Percentiles rank a stretch among this genome's conserved stretches.
phyloP scores from a whole-genome alignment of 495 filamentous ascomycete genomes.

The Penicillium herquei region DNA sequence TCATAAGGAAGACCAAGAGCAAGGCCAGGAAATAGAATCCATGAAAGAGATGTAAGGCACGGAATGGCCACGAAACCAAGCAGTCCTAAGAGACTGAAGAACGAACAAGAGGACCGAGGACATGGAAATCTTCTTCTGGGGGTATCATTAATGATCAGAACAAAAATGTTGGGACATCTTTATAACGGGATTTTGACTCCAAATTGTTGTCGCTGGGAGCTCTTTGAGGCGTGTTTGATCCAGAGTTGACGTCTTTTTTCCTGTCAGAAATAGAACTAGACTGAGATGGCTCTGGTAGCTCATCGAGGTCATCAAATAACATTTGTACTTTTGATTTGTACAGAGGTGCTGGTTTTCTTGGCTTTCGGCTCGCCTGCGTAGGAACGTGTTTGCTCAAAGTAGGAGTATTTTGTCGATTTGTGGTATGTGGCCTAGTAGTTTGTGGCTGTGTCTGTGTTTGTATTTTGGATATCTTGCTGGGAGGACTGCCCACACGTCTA shows the following conservation, averaged over 20 bases:
- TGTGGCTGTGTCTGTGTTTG: neutral
- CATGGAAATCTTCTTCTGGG: no score
- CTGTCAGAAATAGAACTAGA: constrained; percentile 17
- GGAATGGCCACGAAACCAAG: neutral
- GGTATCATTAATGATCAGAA: constrained; percentile 1
- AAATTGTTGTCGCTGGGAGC: constrained; percentile 18
- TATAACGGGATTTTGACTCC: constrained; percentile 33
- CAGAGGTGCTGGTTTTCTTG: constrained; percentile 10
- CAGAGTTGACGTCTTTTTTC: constrained; percentile 14
- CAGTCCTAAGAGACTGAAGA: neutral
- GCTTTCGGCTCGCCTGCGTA: constrained; percentile 10
- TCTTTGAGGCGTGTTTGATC: constrained; percentile 8
- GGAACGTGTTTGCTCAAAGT: constrained; percentile 3
- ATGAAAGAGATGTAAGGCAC: neutral
- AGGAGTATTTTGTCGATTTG: neutral
- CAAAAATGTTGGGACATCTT: constrained; percentile 49
- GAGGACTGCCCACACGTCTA: neutral
- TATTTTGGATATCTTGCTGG: neutral
- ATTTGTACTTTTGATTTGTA: constrained; percentile 35
- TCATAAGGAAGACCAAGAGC: neutral
- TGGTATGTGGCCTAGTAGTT: neutral
- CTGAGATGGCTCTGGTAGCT: constrained; percentile 34
- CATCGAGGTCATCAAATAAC: constrained; percentile 45
- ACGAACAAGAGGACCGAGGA: no score
- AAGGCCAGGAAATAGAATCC: constrained; percentile 6